Conservation (phyloP, 1,284 basidiomycete genomes). For the Pisolithus thermaeus region DNA sequence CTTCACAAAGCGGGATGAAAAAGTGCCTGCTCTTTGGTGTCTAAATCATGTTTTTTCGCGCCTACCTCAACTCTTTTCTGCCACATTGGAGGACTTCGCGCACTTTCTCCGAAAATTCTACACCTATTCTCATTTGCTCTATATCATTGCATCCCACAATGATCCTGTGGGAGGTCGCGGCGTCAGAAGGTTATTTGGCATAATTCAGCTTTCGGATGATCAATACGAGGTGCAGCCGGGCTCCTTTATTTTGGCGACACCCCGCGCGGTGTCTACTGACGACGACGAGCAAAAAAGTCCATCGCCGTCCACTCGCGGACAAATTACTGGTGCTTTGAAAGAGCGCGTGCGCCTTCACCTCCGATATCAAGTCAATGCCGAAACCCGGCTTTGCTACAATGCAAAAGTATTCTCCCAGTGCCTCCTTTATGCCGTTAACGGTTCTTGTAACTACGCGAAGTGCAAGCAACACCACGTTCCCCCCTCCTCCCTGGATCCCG, state of each 20-base stretch:
- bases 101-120: slow-evolving; percentile 24
- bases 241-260: background rate
- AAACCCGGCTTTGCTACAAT: slow-evolving; percentile 30
- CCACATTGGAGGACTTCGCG: background rate
- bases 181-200: slow-evolving; percentile 36
- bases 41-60: background rate
- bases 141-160: slow-evolving; percentile 19
- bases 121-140: slow-evolving; percentile 32
- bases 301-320: background rate
- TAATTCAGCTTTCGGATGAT: slow-evolving; percentile 24
- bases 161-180: slow-evolving; percentile 22
- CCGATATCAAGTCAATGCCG: slow-evolving; percentile 25
- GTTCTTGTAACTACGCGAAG: slow-evolving; percentile 29
- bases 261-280: slow-evolving; percentile 6
- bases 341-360: slow-evolving; percentile 26
- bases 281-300: background rate
- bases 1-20: background rate
- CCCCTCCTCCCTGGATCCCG: slow-evolving; percentile 17
- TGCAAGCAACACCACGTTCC: slow-evolving; percentile 38
- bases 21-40: background rate
- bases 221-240: slow-evolving; percentile 22
- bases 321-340: slow-evolving; percentile 12
- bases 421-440: slow-evolving; percentile 28
- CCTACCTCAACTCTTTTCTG: background rate
- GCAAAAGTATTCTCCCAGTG: slow-evolving; percentile 37